A percentile compares a stretch with the other conserved stretches of the same genome.
phyloP scores from a whole-genome alignment of 1,284 basidiomycete species.

The Megacollybia platyphylla region DNA sequence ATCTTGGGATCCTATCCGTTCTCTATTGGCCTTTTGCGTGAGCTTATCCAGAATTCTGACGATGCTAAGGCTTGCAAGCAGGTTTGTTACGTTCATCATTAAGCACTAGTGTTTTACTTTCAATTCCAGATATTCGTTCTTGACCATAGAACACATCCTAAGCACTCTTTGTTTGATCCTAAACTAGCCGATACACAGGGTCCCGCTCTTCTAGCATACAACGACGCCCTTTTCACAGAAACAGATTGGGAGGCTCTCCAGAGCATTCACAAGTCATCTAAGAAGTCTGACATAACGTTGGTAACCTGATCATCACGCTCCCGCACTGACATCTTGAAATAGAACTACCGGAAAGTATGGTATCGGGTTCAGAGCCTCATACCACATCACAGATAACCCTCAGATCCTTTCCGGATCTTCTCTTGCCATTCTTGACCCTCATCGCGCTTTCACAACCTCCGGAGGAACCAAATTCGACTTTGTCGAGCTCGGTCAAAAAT shows the following conservation, averaged over 20 bases:
- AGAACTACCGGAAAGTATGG: conserved; percentile 45
- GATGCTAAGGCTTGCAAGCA: conserved; percentile 15
- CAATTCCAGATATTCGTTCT: conserved; percentile 25
- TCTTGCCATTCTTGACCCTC: conserved; percentile 32
- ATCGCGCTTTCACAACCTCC: conserved; percentile 15
- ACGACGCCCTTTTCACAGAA: conserved; percentile 25
- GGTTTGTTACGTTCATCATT: conserved; percentile 7
- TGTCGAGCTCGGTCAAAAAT: conserved; percentile 9
- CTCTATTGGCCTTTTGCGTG: conserved; percentile 11
- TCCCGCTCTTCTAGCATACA: conserved; percentile 32
- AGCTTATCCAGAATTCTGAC: conserved; percentile 19
- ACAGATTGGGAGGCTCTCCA: conserved; percentile 31
- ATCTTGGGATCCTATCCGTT: conserved; percentile 6
- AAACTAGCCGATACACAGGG: conserved; percentile 23
- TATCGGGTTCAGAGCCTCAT: conserved; percentile 18
- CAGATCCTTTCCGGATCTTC: conserved; percentile 30
- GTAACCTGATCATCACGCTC: background rate
- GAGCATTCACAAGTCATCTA: conserved; percentile 32
- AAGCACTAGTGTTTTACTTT: background rate
- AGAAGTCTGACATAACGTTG: conserved; percentile 20
- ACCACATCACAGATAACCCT: conserved; percentile 34
- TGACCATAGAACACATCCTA: conserved; percentile 20
- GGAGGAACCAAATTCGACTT: conserved; percentile 19
- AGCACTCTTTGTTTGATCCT: conserved; percentile 13
- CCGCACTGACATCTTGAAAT: background rate